These are phyloP conservation scores for Chlamydomonas reinhardtii DNA, from an alignment of 163 green algal species.

Conservation along the genomic window DNA sequence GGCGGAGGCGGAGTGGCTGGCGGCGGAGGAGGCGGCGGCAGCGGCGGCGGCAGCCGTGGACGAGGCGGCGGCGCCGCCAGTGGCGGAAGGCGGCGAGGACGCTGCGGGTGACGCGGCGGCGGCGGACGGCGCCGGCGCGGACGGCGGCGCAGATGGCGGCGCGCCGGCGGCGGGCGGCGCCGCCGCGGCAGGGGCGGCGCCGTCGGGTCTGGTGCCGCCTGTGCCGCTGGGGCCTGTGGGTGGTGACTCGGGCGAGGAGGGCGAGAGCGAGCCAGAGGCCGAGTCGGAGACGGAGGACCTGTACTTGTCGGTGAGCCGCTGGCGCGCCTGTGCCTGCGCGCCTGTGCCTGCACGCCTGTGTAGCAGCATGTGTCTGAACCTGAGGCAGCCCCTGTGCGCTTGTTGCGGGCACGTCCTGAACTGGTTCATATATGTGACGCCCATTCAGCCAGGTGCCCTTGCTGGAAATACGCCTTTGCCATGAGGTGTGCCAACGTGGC, in stretches of 20 bases:
- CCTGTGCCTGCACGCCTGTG: no score
- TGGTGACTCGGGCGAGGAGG: conserved; percentile 5
- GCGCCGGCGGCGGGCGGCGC: background rate
- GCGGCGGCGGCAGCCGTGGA: background rate
- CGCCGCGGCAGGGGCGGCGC: background rate
- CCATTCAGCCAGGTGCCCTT: no score
- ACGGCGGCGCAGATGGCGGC: background rate
- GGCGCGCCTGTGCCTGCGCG: no score
- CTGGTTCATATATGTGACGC: no score
- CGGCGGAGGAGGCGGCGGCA: background rate
- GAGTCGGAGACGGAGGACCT: no score
- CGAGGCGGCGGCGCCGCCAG: background rate
- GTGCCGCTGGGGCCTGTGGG: background rate
- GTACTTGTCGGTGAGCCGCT: background rate
- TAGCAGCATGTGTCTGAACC: no score
- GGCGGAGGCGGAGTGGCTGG: background rate
- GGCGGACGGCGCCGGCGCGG: background rate
- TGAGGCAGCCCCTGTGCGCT: no score
- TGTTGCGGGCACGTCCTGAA: no score
- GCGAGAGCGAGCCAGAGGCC: no score
- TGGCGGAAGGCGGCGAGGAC: background rate
- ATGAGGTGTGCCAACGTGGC: no score
- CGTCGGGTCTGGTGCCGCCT: background rate
- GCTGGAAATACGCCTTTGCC: no score
- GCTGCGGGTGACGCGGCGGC: background rate